Base-by-base conservation (phyloP, 768 basidiomycete genomes). In the Lactarius evosmus region DNA sequence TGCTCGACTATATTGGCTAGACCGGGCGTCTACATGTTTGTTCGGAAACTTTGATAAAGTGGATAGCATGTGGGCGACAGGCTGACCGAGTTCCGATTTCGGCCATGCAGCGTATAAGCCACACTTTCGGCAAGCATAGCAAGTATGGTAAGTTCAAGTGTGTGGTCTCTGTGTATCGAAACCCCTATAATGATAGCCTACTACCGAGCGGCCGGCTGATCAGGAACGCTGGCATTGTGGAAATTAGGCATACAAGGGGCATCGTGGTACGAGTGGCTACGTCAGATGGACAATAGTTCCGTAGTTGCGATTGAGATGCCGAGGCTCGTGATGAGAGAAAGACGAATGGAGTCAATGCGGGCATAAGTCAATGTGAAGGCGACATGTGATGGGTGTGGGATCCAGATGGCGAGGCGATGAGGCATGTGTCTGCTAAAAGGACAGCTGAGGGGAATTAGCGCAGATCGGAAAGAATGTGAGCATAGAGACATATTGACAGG, bases 311-410 rank as follows among this genome's bases (percentile, higher is more conserved):
- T 32, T n/a, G 41, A 58, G 40, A 34, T 30, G 17, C 62, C 34
- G 38, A 50, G 30, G 58, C 44, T 50, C 12, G 44, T 25, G 25
- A 40, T 27, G 30, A 49, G 34, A 53, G 33, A 53, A 19, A 27
- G 29, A 52, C 51, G n/a, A 52, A 58, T 52, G 62, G 62, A 40
- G 46, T 1, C 30, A 64, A 60, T 33, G 63, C 58, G 63, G 63
- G 53, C 6, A 22, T 40, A 55, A 64, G 58, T 30, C 32, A 40
- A 55, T 46, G 32, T 34, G 58, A 34, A 54, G 51, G n/a, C 58
- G 19, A 38, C 44, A 46, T 33, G n/a, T 56, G 63, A 64, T 60
- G 58, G 53, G 16, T 25, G 30, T 40, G 58, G 36, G 44, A 36
- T 34, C 38, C 22, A 55, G 36, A 32, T 49, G 58, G 41, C 27